Conservation (phyloP, 2,329 filamentous ascomycete genomes). For the Phaeosphaeriaceae sp. region DNA sequence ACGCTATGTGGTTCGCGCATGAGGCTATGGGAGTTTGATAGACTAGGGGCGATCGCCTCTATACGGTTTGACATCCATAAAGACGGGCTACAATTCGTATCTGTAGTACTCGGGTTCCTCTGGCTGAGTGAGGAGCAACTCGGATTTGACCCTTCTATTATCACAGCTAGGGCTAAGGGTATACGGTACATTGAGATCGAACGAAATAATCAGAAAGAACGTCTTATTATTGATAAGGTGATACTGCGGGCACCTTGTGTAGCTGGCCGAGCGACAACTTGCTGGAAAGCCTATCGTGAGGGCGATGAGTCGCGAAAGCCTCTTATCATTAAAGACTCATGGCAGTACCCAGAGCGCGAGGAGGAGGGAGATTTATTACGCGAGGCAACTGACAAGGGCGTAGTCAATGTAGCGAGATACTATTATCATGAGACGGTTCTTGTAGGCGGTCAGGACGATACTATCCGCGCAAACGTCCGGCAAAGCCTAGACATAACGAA, state of each 20-base stretch:
- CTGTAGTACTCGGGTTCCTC: conserved; percentile 52
- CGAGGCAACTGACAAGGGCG: conserved; percentile 46
- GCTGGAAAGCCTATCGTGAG: conserved; percentile 45
- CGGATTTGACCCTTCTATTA: conserved; percentile 55
- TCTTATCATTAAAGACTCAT: conserved; percentile 57
- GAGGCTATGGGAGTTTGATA: too few relatives aligned
- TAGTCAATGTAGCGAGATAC: conserved; percentile 51
- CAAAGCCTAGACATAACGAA: conserved; percentile 39
- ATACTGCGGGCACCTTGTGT: too few relatives aligned
- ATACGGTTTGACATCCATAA: conserved; percentile 56
- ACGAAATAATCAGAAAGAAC: conserved; percentile 42
- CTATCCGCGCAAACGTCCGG: conserved; percentile 44
- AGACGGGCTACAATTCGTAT: conserved; percentile 50
- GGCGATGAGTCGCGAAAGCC: conserved; percentile 25
- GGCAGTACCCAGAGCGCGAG: conserved; percentile 51
- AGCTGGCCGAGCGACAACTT: conserved; percentile 25
- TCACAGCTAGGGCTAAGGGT: conserved; percentile 33
- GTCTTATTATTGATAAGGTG: too few relatives aligned
- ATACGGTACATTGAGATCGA: conserved; percentile 52
- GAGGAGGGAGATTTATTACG: conserved; percentile 54
- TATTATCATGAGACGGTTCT: conserved; percentile 53
- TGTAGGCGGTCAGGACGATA: conserved; percentile 36
- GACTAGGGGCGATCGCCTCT: conserved; percentile 55
- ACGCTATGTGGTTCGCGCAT: conserved; percentile 55
- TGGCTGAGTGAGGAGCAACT: conserved; percentile 51